Evolutionary conservation across 371 early-diverging fungal genomes (phyloP), one percentile per base, ranked within the genome.

Genomic region (Mucor sp.): DNA sequence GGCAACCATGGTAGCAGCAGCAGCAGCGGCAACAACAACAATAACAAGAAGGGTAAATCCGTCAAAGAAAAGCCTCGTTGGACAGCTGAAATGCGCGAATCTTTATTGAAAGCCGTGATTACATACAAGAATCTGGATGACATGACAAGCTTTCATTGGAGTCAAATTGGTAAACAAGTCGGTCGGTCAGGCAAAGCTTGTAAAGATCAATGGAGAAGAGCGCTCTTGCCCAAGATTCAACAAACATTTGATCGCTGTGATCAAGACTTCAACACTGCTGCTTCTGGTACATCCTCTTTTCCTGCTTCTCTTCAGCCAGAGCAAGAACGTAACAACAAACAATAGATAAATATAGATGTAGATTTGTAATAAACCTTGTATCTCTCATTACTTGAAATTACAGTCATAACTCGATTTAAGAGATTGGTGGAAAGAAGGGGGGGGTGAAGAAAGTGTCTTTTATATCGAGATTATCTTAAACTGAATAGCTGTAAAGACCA

Each of bases 181-280:
- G 75, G 76, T 1, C 63, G 76, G 1, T 35, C 70, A 25, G 70
- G 69, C 14, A 82, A 82, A 58, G 75, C 82, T 2, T 82, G 82
- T 30, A 82, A 82, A 28, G 79, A 79, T 68, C 82, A 82, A 58
- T 82, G 82, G 82, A 66, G 78, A 63, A 77, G 79, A 14, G 82
- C 75, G 30, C 59, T 75, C 9, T 65, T 78, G 21, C 77, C 77
- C 11, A 47, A 47, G 55, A 8, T 61, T 66, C 35, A 67, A 56
- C 44, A 62, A 56, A 57, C 21, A 12, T 64, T 64, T 32, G 47
- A 63, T 21, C 21, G 39, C 15, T 25, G 39, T 55, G 23, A 39
- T 8, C 27, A 27, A 39, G 23, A 33, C 11, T 33, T n/a, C 21
- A 37, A 1, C 17, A 12, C 21, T 11, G 6, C 1, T 25, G 6